Evolutionary conservation across 306 rosid species (phyloP).

Genomic region (Betula pendula): DNA sequence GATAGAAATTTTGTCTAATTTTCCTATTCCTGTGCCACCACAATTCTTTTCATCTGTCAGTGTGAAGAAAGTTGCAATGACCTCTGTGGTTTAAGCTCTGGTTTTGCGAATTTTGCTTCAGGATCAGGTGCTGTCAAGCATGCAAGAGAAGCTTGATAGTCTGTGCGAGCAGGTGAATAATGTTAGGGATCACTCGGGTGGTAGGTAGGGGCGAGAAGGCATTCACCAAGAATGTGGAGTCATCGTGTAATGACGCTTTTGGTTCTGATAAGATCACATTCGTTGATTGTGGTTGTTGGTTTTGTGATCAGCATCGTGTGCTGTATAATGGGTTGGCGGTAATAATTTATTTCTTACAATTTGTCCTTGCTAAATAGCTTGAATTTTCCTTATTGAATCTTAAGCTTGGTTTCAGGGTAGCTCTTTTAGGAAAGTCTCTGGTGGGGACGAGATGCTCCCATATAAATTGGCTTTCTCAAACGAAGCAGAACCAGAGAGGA

Average conservation of each 20-base stretch:
- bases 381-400: slow-evolving; percentile 18
- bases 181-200: slow-evolving; percentile 53
- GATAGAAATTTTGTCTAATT: neutral
- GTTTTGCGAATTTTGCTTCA: slow-evolving; percentile 21
- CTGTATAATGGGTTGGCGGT: slow-evolving; percentile 41
- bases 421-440: slow-evolving; percentile 32
- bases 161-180: slow-evolving; percentile 64
- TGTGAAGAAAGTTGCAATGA: neutral
- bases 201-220: slow-evolving; percentile 10
- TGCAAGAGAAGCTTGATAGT: slow-evolving; percentile 89
- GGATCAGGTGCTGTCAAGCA: slow-evolving; percentile 76
- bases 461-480: slow-evolving; percentile 45
- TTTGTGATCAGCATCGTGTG: slow-evolving; percentile 65
- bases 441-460: slow-evolving; percentile 53
- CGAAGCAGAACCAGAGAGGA: slow-evolving; percentile 84
- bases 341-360: slow-evolving; percentile 18
- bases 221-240: slow-evolving; percentile 34
- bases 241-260: slow-evolving; percentile 31
- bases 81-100: neutral
- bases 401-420: slow-evolving; percentile 36
- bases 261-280: slow-evolving; percentile 54
- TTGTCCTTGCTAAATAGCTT: too few species aligned
- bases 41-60: neutral
- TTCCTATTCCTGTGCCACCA: neutral
- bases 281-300: slow-evolving; percentile 76